phyloP scores from a whole-genome alignment of 2,329 filamentous ascomycete species.

The Colletotrichum gigasporum region DNA sequence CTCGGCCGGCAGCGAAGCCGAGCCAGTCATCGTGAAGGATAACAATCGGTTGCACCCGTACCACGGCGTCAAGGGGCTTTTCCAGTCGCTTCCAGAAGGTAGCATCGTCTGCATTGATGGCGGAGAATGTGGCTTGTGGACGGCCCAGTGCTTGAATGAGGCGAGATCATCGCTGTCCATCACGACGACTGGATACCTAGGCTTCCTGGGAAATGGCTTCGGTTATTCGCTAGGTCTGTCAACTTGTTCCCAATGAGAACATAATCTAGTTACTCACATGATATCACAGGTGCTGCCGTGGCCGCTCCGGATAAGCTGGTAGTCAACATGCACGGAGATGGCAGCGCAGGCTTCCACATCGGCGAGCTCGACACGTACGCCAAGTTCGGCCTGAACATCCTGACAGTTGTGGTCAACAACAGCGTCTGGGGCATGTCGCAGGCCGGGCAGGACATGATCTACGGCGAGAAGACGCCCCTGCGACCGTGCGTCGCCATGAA shows the following conservation, averaged over 20 bases:
- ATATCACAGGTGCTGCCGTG: conserved; percentile 1
- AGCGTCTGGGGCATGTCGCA: conserved; percentile 23
- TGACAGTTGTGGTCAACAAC: conserved; percentile 15
- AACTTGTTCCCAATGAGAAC: too few relatives aligned
- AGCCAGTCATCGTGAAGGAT: neutral
- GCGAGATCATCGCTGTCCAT: conserved; percentile 2
- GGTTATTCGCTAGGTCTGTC: conserved; percentile 11
- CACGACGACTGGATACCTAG: conserved; percentile 1
- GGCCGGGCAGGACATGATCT: conserved; percentile 14
- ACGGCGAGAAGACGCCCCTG: conserved; percentile 10
- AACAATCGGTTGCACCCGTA: conserved; percentile 11
- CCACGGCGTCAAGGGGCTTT: neutral
- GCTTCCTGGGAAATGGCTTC: conserved; percentile 14
- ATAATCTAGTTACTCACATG: too few relatives aligned
- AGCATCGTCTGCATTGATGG: conserved; percentile 13
- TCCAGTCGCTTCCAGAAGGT: neutral
- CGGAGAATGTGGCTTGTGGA: conserved; percentile 6
- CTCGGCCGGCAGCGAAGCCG: neutral
- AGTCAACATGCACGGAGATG: conserved; percentile 13
- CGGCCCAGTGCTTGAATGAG: conserved; percentile 13
- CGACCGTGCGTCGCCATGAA: conserved; percentile 21
- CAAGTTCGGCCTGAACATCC: conserved; percentile 13
- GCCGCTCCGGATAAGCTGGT: conserved; percentile 10
- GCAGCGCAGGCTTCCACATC: conserved; percentile 17
- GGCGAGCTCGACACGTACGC: conserved; percentile 21